Evolutionary conservation across 1,284 basidiomycete species (phyloP).

Genomic region (Rhodotorula sp.): DNA sequence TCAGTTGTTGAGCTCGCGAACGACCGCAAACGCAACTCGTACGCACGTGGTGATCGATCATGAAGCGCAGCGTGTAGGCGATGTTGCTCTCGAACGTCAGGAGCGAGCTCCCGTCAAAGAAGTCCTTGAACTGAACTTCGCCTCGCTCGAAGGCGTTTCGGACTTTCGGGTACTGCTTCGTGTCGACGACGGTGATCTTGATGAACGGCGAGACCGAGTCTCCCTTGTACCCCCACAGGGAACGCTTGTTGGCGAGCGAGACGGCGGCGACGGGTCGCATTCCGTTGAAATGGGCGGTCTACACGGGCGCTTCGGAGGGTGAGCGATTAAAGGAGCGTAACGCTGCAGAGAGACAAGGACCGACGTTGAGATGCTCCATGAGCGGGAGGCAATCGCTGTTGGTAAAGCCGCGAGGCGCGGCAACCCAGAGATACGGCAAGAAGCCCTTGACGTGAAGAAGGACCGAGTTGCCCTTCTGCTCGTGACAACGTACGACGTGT

Average conservation of each 20-base stretch:
- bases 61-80: constrained; percentile 81
- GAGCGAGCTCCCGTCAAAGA: constrained; percentile 58
- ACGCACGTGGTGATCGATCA: constrained; percentile 78
- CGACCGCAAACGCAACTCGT: background rate
- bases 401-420: constrained; percentile 77
- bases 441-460: constrained; percentile 77
- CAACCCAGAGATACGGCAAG: constrained; percentile 85
- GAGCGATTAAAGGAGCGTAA: too few species aligned
- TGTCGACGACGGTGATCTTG: constrained; percentile 73
- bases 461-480: constrained; percentile 74
- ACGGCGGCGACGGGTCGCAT: constrained; percentile 45
- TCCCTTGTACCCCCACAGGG: constrained; percentile 81
- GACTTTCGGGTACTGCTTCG: constrained; percentile 75
- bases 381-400: constrained; percentile 67
- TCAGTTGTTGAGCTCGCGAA: background rate
- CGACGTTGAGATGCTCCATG: constrained; percentile 71
- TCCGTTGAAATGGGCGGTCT: constrained; percentile 40
- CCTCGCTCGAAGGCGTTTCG: constrained; percentile 89
- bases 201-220: constrained; percentile 76
- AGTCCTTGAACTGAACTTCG: constrained; percentile 67
- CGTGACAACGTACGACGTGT: too few species aligned
- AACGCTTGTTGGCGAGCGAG: constrained; percentile 63
- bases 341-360: constrained; percentile 45
- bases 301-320: background rate
- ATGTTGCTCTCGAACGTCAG: constrained; percentile 91